Evolutionary conservation across 805 yeast genomes (phyloP).

Genomic region (Cyberlindnera galapagoensis): DNA sequence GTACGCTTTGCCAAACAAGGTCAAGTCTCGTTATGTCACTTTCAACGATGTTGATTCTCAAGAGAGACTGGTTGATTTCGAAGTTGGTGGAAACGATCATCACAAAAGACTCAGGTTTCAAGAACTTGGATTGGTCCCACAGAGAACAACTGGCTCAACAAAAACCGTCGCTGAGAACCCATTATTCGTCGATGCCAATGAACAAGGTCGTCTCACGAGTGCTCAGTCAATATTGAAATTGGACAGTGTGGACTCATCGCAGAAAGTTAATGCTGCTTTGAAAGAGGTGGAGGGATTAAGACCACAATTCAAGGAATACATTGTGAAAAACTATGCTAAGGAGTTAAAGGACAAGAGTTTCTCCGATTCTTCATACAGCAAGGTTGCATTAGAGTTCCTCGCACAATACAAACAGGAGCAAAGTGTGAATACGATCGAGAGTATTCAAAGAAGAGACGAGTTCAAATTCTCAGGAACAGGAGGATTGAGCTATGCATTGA

Average conservation of each 20-base stretch:
- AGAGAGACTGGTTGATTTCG: constrained; percentile 66
- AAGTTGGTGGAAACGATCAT: constrained; percentile 50
- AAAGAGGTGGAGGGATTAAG: constrained; percentile 36
- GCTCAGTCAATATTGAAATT: constrained; percentile 20
- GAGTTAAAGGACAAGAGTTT: constrained; percentile 25
- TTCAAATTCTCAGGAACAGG: constrained; percentile 56
- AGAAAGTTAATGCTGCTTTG: constrained; percentile 5
- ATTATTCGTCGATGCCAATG: constrained; percentile 21
- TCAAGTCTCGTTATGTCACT: constrained; percentile 53
- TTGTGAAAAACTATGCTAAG: constrained; percentile 45
- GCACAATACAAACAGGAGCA: constrained; percentile 13
- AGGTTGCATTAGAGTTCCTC: constrained; percentile 26
- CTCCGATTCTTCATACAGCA: constrained; percentile 26
- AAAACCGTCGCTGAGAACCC: constrained; percentile 26
- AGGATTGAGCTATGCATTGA: constrained; percentile 64
- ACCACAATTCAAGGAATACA: constrained; percentile 47
- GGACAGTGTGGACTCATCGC: constrained; percentile 1
- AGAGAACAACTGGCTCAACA: constrained; percentile 6
- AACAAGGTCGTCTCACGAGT: constrained; percentile 8
- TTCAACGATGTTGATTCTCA: constrained; percentile 61
- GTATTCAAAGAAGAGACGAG: constrained; percentile 6
- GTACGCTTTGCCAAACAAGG: constrained; percentile 56
- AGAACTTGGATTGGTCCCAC: constrained; percentile 50
- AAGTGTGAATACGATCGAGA: constrained; percentile 5
- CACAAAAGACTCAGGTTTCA: constrained; percentile 61